A percentile compares a stretch with the other conserved stretches of the same genome.
phyloP scores from a whole-genome alignment of 2,329 filamentous ascomycete genomes.

The Pseudopithomyces chartarum region DNA sequence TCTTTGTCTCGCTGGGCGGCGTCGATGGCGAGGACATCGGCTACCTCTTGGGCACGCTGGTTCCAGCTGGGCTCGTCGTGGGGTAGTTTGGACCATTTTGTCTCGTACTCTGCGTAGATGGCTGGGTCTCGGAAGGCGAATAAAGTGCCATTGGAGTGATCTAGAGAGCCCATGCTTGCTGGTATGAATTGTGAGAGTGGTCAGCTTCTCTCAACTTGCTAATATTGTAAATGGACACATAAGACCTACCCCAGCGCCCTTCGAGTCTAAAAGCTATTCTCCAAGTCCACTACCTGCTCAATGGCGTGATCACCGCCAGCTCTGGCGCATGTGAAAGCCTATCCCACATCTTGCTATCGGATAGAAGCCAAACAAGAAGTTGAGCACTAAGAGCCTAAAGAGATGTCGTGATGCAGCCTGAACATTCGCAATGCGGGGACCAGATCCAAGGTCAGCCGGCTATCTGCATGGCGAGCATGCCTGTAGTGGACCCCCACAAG shows the following conservation, averaged over 20 bases:
- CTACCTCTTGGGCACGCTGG: conserved; percentile 54
- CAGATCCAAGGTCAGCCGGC: too few relatives aligned
- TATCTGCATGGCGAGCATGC: too few relatives aligned
- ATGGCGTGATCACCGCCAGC: too few relatives aligned
- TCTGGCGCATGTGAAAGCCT: too few relatives aligned
- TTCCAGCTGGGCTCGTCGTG: conserved; percentile 53
- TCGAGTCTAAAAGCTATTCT: too few relatives aligned
- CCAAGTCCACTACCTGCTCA: too few relatives aligned
- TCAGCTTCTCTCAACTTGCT: neutral
- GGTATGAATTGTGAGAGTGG: neutral
- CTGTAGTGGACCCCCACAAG: too few relatives aligned
- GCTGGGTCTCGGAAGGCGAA: conserved; percentile 38
- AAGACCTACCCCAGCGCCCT: too few relatives aligned
- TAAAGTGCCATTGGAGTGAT: neutral
- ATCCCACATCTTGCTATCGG: too few relatives aligned
- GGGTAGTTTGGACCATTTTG: conserved; percentile 46
- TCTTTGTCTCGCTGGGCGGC: conserved; percentile 55
- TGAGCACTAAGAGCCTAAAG: neutral
- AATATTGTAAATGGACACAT: too few relatives aligned
- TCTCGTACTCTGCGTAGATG: conserved; percentile 48
- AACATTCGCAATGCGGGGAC: neutral
- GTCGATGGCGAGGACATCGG: conserved; percentile 56
- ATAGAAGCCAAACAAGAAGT: too few relatives aligned
- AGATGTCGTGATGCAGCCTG: neutral
- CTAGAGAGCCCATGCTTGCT: neutral